Evolutionary conservation across 1,139 yeast species (phyloP).

Genomic region (Hemisphaericaspora xylanilytica): DNA sequence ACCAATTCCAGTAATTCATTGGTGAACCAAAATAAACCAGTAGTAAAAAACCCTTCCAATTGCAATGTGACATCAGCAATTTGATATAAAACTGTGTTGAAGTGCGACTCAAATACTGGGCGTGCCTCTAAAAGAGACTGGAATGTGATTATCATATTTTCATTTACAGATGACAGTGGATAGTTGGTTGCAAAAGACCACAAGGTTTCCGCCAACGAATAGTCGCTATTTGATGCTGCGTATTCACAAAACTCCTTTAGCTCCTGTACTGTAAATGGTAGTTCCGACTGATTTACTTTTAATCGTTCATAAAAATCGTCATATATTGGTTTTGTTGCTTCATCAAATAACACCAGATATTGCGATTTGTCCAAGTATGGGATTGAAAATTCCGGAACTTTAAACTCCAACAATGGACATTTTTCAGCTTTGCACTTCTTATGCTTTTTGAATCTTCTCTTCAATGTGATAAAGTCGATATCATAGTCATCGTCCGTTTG

Average conservation of each 20-base stretch:
- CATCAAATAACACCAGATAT: not conserved
- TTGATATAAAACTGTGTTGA: not conserved
- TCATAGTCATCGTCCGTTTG: constrained; percentile 26
- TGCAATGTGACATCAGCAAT: not conserved
- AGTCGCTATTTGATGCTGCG: not conserved
- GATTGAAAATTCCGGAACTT: constrained; percentile 2
- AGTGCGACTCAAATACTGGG: constrained; percentile 5
- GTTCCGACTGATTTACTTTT: constrained; percentile 5
- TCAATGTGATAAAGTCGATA: constrained; percentile 35
- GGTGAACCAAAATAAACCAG: constrained; percentile 24
- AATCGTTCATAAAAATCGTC: not conserved
- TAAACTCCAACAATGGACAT: not conserved
- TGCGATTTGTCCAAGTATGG: not conserved
- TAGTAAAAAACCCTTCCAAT: constrained; percentile 2
- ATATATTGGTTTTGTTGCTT: not conserved
- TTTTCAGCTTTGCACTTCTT: constrained; percentile 2
- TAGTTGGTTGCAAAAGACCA: not conserved
- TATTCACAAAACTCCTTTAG: not conserved
- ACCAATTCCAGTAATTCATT: constrained; percentile 26
- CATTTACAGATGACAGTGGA: not conserved
- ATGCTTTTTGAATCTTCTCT: constrained; percentile 25
- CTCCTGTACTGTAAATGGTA: constrained; percentile 2
- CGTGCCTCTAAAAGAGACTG: constrained; percentile 1
- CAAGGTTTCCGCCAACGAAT: not conserved
- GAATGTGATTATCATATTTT: not conserved